Conservation (phyloP, 2,329 filamentous ascomycete species). For the Atkinsonella texensis region DNA sequence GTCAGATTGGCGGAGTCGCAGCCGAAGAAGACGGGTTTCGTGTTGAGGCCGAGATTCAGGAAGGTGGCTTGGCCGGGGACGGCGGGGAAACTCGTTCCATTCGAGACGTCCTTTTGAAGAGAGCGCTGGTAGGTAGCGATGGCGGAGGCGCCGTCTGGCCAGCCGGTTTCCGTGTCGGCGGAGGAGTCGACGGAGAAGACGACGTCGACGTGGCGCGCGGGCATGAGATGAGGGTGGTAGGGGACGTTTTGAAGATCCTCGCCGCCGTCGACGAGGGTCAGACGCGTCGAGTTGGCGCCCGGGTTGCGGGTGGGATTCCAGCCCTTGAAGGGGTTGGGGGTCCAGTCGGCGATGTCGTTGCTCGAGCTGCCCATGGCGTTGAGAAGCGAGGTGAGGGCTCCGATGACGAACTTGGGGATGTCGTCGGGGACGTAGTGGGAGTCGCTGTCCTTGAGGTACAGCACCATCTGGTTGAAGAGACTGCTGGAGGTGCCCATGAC, state of each 20-base stretch:
- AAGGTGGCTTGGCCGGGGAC: constrained; percentile 46
- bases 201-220: constrained; percentile 43
- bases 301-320: constrained; percentile 36
- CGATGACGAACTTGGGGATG: constrained; percentile 29
- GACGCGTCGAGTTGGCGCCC: constrained; percentile 30
- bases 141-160: constrained; percentile 49
- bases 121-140: constrained; percentile 45
- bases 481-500: constrained; percentile 74
- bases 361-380: constrained; percentile 41
- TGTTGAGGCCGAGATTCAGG: constrained; percentile 45
- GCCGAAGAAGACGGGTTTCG: constrained; percentile 50
- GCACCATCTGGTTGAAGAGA: constrained; percentile 60
- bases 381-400: constrained; percentile 39
- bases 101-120: constrained; percentile 31
- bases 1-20: constrained; percentile 47
- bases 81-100: constrained; percentile 44
- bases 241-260: constrained; percentile 73
- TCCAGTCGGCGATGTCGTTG: constrained; percentile 65
- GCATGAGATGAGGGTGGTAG: constrained; percentile 48
- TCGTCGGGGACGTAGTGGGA: constrained; percentile 37
- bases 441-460: constrained; percentile 50
- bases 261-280: constrained; percentile 72
- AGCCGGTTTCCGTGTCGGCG: constrained; percentile 45
- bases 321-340: constrained; percentile 45
- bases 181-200: constrained; percentile 54